These are phyloP conservation scores for Trichoderma sp. DNA, from an alignment of 2,329 filamentous ascomycete species.

Conservation along the genomic window DNA sequence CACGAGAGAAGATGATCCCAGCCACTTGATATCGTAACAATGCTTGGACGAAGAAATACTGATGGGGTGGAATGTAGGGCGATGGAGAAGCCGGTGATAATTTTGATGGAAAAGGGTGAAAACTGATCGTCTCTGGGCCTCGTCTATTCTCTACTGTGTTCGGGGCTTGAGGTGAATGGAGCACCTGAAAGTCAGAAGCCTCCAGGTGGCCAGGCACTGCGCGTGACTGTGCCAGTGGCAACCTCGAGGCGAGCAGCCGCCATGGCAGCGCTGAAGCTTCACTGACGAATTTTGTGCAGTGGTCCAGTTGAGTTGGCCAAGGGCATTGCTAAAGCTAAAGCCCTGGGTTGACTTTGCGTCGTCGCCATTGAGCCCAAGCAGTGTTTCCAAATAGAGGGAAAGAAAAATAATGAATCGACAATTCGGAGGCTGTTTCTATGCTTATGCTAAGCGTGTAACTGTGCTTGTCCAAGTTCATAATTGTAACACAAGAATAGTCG, in stretches of 20 bases:
- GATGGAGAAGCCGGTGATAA: not conserved
- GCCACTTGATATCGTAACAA: constrained; percentile 6
- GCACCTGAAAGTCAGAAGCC: not conserved
- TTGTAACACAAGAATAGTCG: not conserved
- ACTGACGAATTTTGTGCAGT: not conserved
- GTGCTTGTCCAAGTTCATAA: not conserved
- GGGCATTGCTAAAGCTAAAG: not conserved
- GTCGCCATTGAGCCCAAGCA: not conserved
- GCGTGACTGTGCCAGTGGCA: constrained; percentile 20
- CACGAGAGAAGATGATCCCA: not conserved
- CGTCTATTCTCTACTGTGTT: not conserved
- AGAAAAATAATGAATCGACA: not conserved
- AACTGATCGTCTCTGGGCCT: not conserved
- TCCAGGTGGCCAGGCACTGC: not conserved
- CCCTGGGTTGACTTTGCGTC: not conserved
- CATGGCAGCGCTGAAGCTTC: not conserved
- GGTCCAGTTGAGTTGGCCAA: not conserved
- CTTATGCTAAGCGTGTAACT: not conserved
- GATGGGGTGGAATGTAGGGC: constrained; percentile 1
- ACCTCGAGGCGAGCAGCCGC: constrained; percentile 7
- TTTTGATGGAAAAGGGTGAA: not conserved
- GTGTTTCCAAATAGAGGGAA: not conserved
- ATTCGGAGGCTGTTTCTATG: not conserved
- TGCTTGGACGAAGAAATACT: constrained; percentile 23
- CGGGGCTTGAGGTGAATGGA: not conserved